Percentiles rank a stretch among this genome's conserved stretches.
These are phyloP conservation scores for Crithidia brevicula DNA, from an alignment of 208 protist species.

Conservation along the genomic window DNA sequence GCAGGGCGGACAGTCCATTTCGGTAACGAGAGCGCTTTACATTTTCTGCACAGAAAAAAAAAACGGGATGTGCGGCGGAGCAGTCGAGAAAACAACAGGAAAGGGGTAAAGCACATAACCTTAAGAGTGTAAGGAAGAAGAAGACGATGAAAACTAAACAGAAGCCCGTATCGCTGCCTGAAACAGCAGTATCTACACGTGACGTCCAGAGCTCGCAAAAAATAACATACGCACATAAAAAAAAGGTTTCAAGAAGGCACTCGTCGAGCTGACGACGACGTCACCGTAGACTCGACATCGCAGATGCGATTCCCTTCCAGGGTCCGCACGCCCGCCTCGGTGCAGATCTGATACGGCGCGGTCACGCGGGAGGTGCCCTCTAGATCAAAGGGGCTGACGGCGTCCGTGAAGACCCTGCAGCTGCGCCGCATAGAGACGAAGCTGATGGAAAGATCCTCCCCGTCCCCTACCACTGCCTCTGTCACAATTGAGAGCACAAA, in stretches of 20 bases:
- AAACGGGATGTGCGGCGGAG: too few relatives aligned
- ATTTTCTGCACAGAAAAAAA: too few relatives aligned
- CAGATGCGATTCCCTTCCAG: slow-evolving; percentile 15
- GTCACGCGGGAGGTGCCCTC: slow-evolving; percentile 22
- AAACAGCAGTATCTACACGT: too few relatives aligned
- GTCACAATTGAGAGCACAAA: slow-evolving; percentile 41
- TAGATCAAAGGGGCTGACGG: slow-evolving; percentile 6
- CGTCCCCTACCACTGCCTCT: slow-evolving; percentile 15
- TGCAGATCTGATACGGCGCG: slow-evolving; percentile 24
- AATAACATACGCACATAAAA: not conserved
- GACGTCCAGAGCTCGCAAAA: too few relatives aligned
- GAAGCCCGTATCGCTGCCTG: too few relatives aligned
- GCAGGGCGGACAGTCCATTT: too few relatives aligned
- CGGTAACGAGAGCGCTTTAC: too few relatives aligned
- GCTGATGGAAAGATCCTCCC: slow-evolving; percentile 38
- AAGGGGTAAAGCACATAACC: too few relatives aligned
- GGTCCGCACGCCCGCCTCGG: slow-evolving; percentile 16
- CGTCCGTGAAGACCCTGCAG: slow-evolving; percentile 25
- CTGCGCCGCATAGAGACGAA: slow-evolving; percentile 29
- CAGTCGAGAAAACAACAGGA: too few relatives aligned
- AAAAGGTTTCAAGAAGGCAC: too few relatives aligned
- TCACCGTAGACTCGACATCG: not conserved
- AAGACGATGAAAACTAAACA: too few relatives aligned
- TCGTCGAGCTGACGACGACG: not conserved
- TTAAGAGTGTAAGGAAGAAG: too few relatives aligned